Evolutionary conservation across 1,139 yeast genomes (phyloP).

Genomic region (Candida tunisiensis): DNA sequence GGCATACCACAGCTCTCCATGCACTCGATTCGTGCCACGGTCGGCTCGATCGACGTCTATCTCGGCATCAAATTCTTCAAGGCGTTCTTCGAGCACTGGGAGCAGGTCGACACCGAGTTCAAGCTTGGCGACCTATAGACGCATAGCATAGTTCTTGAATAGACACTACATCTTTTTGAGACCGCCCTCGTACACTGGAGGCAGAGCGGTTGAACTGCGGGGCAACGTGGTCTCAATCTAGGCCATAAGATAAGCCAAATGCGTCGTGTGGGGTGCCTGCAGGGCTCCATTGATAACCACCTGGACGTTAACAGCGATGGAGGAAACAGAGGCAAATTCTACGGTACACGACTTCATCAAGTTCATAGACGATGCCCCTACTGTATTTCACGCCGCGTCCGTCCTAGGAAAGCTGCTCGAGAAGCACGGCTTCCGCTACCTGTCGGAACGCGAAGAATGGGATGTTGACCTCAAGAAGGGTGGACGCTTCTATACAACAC

Average conservation of each 20-base stretch:
- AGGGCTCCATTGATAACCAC: too few species aligned
- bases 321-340: too few species aligned
- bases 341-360: too few species aligned
- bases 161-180: too few species aligned
- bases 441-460: slow-evolving; percentile 53
- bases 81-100: slow-evolving; percentile 48
- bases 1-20: slow-evolving; percentile 68
- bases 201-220: too few species aligned
- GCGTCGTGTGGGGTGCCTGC: too few species aligned
- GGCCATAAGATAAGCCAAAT: too few species aligned
- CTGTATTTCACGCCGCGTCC: slow-evolving; percentile 82
- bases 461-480: slow-evolving; percentile 28
- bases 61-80: slow-evolving; percentile 48
- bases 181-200: too few species aligned
- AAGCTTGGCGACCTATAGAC: slow-evolving; percentile 22
- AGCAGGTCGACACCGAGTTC: slow-evolving; percentile 27
- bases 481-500: slow-evolving; percentile 51
- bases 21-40: slow-evolving; percentile 69
- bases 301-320: too few species aligned
- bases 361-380: slow-evolving; percentile 73
- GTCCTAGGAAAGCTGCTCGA: slow-evolving; percentile 25
- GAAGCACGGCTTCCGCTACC: slow-evolving; percentile 39
- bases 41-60: slow-evolving; percentile 55
- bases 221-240: too few species aligned
- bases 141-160: too few species aligned